phyloP scores from a whole-genome alignment of 441 rosid species.

The Erysimum cheiri region DNA sequence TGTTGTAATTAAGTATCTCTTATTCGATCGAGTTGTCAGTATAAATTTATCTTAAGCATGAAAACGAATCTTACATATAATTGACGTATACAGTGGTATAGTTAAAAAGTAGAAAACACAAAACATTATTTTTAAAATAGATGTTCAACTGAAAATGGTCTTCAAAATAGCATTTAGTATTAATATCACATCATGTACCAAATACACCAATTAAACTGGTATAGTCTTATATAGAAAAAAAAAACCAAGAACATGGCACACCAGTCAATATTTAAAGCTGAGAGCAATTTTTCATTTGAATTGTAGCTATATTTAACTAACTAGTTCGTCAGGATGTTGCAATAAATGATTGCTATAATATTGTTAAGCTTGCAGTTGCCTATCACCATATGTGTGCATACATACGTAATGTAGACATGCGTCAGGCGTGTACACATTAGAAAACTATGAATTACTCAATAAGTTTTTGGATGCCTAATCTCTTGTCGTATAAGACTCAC shows the following conservation, averaged over 20 bases:
- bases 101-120: constrained; percentile 1
- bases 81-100: not conserved
- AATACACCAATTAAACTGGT: constrained; percentile 12
- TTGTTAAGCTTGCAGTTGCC: constrained; percentile 16
- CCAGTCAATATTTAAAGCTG: constrained; percentile 27
- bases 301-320: constrained; percentile 18
- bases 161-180: not conserved
- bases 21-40: not conserved
- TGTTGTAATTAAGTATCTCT: not conserved
- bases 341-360: constrained; percentile 25
- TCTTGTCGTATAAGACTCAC: not conserved
- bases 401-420: constrained; percentile 29
- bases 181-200: constrained; percentile 5
- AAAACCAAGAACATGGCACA: constrained; percentile 34
- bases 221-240: not conserved
- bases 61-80: constrained; percentile 2
- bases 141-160: not conserved
- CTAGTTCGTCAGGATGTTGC: constrained; percentile 38
- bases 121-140: not conserved
- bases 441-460: not conserved
- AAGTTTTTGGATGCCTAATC: not conserved
- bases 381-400: constrained; percentile 23
- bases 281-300: not conserved
- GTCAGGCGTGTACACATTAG: constrained; percentile 1
- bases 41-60: not conserved